A percentile compares a stretch with the other conserved stretches of the same genome.
Evolutionary conservation across 1,284 basidiomycete species (phyloP).

Genomic region (Chalciporus sp.): DNA sequence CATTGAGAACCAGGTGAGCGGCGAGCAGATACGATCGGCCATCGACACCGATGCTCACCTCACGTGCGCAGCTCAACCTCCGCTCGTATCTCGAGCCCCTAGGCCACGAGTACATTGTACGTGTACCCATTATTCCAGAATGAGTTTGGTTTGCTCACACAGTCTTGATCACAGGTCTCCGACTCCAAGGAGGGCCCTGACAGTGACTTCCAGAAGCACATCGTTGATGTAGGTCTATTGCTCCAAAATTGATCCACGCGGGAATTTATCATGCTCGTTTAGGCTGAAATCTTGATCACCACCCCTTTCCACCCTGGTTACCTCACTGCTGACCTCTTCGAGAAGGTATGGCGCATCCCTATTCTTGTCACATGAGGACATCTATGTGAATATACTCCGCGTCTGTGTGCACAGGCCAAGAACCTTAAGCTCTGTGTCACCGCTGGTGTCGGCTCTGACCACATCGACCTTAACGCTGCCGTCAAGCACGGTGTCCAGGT

Average conservation of each 20-base stretch:
- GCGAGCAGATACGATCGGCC: not conserved
- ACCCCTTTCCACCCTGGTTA: conserved; percentile 95
- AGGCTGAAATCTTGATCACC: conserved; percentile 81
- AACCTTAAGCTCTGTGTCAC: conserved; percentile 94
- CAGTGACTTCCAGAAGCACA: conserved; percentile 87
- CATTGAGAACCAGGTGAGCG: conserved; percentile 78
- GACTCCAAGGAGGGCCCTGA: conserved; percentile 88
- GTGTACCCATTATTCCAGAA: conserved; percentile 21
- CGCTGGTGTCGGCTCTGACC: conserved; percentile 94
- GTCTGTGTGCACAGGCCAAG: conserved; percentile 58
- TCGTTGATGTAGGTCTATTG: conserved; percentile 67
- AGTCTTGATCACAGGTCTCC: conserved; percentile 57
- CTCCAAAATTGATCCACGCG: not conserved
- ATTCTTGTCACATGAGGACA: not conserved
- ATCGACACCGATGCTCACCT: conserved; percentile 7
- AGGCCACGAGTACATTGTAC: conserved; percentile 77
- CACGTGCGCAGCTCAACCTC: conserved; percentile 62
- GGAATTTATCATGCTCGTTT: conserved; percentile 12
- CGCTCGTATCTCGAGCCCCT: conserved; percentile 70
- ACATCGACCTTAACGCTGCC: conserved; percentile 89
- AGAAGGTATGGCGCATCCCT: conserved; percentile 46
- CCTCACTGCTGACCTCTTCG: conserved; percentile 79
- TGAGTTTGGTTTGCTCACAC: not conserved
- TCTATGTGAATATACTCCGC: conserved; percentile 3
- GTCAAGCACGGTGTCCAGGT: conserved; percentile 85